Base-by-base conservation (phyloP, 257 asterid genomes). In the Nicotiana obtusifolia region DNA sequence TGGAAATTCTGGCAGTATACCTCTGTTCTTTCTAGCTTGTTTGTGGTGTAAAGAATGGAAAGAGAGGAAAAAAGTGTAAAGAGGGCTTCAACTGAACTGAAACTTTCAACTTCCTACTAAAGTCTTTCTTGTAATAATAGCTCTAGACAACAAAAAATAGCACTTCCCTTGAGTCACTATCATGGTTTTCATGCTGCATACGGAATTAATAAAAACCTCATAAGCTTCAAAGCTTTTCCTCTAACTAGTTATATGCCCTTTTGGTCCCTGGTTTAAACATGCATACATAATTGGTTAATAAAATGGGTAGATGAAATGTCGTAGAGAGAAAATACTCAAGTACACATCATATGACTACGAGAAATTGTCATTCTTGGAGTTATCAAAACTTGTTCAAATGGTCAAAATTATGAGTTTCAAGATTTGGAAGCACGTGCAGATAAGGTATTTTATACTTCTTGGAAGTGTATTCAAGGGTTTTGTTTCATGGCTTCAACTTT, bases 41-140 rank as follows among this genome's bases (percentile, higher is more conserved):
- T 49, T 75, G 79, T 16, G 62, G 1, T 17, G 57, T 44, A 24
- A 30, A 66, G 41, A 73, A 73, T 22, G 79, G 79, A 73, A 47
- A 49, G 79, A 73, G 41, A 24, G 52, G 41, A 60, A 4, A 24
- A 73, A 73, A 73, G 61, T 47, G 24, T n/a, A 24, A 47, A 73
- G 16, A 14, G 16, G 61, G 30, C 35, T 47, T 47, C 61, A 73
- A 4, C 62, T 47, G 79, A 47, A 73, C 59, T 69, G 78, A 10
- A 69, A 71, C 79, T 73, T 73, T 73, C 44, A 73, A 47, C 41
- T 73, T 73, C 62, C 79, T 14, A 47, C 49, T 49, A 24, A 47
- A 75, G 62, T 75, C 79, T 52, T 52, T 52, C 44, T 75, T n/a
- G 79, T 75, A 75, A 75, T 75, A 75, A 75, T 73, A 24, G 79